phyloP scores from a whole-genome alignment of 768 basidiomycete genomes.

The Steccherinum ochraceum region DNA sequence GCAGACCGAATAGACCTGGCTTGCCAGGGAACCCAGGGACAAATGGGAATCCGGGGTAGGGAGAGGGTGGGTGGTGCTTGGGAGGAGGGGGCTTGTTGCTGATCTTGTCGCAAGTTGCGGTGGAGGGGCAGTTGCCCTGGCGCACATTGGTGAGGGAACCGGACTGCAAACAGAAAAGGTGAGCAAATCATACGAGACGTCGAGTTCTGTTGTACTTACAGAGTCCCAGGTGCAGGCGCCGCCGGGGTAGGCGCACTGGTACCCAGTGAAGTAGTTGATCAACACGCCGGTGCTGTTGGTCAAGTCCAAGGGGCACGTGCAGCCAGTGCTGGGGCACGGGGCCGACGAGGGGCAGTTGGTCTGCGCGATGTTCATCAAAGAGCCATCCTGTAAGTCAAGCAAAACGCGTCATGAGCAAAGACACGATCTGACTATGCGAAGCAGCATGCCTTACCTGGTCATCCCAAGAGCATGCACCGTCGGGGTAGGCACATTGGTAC shows the following conservation, averaged over 20 bases:
- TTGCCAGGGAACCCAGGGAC: neutral
- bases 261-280: conserved; percentile 19
- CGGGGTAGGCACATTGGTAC: conserved; percentile 15
- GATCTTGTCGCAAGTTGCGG: neutral
- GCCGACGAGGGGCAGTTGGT: conserved; percentile 15
- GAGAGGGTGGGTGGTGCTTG: neutral
- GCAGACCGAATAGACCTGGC: neutral
- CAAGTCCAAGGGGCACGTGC: conserved; percentile 14
- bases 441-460: conserved; percentile 7
- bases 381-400: conserved; percentile 7
- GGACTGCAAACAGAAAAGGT: conserved; percentile 1
- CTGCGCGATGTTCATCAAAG: conserved; percentile 11
- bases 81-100: neutral
- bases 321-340: conserved; percentile 10
- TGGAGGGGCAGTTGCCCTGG: conserved; percentile 5
- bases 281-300: conserved; percentile 13
- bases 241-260: conserved; percentile 15
- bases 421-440: neutral
- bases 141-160: conserved; percentile 2
- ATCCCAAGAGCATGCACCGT: conserved; percentile 16
- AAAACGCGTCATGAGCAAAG: neutral
- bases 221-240: conserved; percentile 18
- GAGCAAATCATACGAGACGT: neutral
- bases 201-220: conserved; percentile 12
- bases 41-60: neutral